phyloP scores from a whole-genome alignment of 352 stramenopile species.

The Phytophthora capsici region DNA sequence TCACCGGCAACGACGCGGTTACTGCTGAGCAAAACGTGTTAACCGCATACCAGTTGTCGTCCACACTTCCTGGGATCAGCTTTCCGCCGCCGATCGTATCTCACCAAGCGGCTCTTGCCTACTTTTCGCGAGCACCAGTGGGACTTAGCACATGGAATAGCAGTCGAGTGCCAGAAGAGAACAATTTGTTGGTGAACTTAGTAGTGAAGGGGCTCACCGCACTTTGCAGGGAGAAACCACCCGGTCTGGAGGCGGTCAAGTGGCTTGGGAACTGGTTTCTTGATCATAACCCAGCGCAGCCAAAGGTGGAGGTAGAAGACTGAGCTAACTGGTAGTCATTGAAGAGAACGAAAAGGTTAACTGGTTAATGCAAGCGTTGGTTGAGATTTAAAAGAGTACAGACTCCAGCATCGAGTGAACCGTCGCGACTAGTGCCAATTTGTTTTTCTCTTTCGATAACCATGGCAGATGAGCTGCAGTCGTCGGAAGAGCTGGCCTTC shows the following conservation, averaged over 20 bases:
- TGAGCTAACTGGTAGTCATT: constrained; percentile 7
- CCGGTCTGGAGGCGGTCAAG: constrained; percentile 73
- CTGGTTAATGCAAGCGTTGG: background rate
- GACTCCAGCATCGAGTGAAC: constrained; percentile 18
- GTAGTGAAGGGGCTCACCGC: constrained; percentile 78
- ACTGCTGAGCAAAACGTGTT: constrained; percentile 43
- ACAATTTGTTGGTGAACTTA: constrained; percentile 65
- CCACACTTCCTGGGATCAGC: constrained; percentile 62
- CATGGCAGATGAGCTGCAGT: constrained; percentile 89
- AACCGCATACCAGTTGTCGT: constrained; percentile 67
- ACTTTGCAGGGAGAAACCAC: constrained; percentile 83
- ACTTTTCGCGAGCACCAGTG: constrained; percentile 62
- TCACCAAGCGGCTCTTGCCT: constrained; percentile 57
- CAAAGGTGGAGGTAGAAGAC: constrained; percentile 61
- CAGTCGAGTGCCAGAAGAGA: constrained; percentile 35
- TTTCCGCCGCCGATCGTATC: constrained; percentile 65
- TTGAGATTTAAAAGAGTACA: no score
- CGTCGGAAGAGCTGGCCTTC: constrained; percentile 90
- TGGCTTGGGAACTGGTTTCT: constrained; percentile 90
- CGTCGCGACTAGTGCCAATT: constrained; percentile 37
- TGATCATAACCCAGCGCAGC: constrained; percentile 87
- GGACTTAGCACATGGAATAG: constrained; percentile 60
- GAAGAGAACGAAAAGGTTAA: background rate
- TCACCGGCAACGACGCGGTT: constrained; percentile 55
- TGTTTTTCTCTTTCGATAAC: background rate